Percentiles rank a stretch among this genome's conserved stretches.
phyloP scores from a whole-genome alignment of 1,284 basidiomycete species.

The Ceratobasidium papillatum region DNA sequence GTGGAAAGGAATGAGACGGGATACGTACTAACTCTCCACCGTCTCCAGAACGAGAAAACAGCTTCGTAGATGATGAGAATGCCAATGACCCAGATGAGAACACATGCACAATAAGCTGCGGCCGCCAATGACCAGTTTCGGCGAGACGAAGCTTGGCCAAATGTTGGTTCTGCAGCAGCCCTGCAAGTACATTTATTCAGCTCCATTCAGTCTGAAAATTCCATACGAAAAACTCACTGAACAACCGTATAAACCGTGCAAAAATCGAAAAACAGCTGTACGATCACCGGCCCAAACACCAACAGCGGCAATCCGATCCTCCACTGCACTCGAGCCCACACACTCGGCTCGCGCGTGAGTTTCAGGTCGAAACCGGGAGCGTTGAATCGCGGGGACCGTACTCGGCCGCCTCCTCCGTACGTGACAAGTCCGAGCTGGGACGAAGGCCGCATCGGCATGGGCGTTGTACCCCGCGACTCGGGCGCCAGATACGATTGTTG shows the following conservation, averaged over 20 bases:
- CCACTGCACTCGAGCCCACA: conserved; percentile 66
- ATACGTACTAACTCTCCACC: conserved; percentile 85
- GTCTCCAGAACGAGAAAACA: conserved; percentile 77
- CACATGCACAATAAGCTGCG: conserved; percentile 81
- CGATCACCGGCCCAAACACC: conserved; percentile 71
- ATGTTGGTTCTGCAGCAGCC: conserved; percentile 70
- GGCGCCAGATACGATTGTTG: conserved; percentile 19
- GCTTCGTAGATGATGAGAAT: conserved; percentile 83
- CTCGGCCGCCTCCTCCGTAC: neutral
- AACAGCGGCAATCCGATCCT: conserved; percentile 63
- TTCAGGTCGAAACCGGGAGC: conserved; percentile 69
- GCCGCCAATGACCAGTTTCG: conserved; percentile 78
- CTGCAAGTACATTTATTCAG: conserved; percentile 64
- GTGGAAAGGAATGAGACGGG: conserved; percentile 5
- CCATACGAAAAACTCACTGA: conserved; percentile 63
- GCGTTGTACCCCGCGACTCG: conserved; percentile 29
- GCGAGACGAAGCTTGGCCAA: conserved; percentile 71
- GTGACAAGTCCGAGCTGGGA: conserved; percentile 34
- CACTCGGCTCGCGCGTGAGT: conserved; percentile 67
- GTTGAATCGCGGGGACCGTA: conserved; percentile 63
- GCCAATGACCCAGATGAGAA: conserved; percentile 75
- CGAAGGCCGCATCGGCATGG: conserved; percentile 29
- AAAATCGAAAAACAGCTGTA: conserved; percentile 83
- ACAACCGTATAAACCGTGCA: conserved; percentile 79
- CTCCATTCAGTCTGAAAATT: conserved; percentile 12